These are phyloP conservation scores for Hypoxylon sp. DNA, from an alignment of 2,329 filamentous ascomycete genomes.

Conservation along the genomic window DNA sequence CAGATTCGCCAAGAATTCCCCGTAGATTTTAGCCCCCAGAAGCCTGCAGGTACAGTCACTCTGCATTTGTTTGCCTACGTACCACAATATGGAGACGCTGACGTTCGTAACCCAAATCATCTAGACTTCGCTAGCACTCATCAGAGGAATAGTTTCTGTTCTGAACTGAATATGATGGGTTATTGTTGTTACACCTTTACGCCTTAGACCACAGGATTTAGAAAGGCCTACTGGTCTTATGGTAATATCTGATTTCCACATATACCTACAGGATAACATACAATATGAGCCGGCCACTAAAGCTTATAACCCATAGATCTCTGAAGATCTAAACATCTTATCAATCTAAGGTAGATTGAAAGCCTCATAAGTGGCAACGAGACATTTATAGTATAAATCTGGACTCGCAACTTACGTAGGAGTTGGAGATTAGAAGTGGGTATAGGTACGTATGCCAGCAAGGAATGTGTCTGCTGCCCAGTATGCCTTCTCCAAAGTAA, in stretches of 20 bases:
- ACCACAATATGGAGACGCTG: conserved; percentile 15
- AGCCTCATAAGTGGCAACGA: conserved; percentile 9
- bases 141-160: background rate
- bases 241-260: background rate
- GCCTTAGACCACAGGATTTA: background rate
- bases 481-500: background rate
- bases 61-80: conserved; percentile 17
- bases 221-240: background rate
- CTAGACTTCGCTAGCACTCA: background rate
- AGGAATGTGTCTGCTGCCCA: background rate
- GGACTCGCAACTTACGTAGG: conserved; percentile 3
- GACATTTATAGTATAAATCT: background rate
- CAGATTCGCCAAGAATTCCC: conserved; percentile 35
- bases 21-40: conserved; percentile 23
- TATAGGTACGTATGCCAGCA: conserved; percentile 1
- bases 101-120: background rate
- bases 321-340: conserved; percentile 1
- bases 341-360: background rate
- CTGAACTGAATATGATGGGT: background rate
- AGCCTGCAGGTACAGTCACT: conserved; percentile 39
- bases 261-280: background rate
- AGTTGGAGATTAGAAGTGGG: background rate
- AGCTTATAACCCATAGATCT: background rate
- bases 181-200: background rate
- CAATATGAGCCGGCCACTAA: background rate